Evolutionary conservation across 257 asterid genomes (phyloP), one percentile per base, ranked within the genome.

Genomic region (Handroanthus guayacan): DNA sequence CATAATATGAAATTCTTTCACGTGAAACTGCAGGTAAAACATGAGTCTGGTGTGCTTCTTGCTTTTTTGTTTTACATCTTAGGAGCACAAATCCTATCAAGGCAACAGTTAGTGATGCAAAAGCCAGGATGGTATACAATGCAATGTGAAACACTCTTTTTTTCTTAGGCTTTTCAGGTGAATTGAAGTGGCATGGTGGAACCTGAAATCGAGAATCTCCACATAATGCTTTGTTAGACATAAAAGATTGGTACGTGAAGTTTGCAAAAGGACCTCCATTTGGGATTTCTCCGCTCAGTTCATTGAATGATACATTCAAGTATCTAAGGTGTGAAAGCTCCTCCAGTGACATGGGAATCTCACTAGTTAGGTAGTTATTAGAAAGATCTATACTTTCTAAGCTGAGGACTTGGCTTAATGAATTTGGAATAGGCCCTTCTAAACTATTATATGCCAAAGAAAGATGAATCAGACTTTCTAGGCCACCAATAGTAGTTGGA

Each of bases 291-390:
- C 77, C 77, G 2, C 56, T 16, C 36, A 72, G 43, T 38, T 58
- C 50, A 37, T 72, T 72, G 31, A 57, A 38, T 20, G 70, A 73
- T 14, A 73, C 16, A 61, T 73, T 63, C 11, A 73, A 64, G 47
- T 43, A 31, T 5, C 13, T 25, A 31, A 73, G 51, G 17, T n/a
- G 31, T 2, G 14, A 13, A 3, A 73, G 66, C 5, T 3, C 41
- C n/a, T 51, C 78, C 17, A 73, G 2, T 2, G 78, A 43, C 62
- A 45, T 51, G 4, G 70, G 78, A n/a, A 73, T 60, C 2, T 20
- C 7, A 5, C 62, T 62, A 0, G 71, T n/a, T 4, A 65, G 14
- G 10, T 17, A 2, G 14, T 65, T 44, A 6, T 17, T 5, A 1
- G 55, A 65, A 5, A 65, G 71, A 9, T 65, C 38, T 11, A 65